Evolutionary conservation across 2,329 filamentous ascomycete genomes (phyloP), one percentile per base, ranked within the genome.

Genomic region (Stromatinia cepivora): DNA sequence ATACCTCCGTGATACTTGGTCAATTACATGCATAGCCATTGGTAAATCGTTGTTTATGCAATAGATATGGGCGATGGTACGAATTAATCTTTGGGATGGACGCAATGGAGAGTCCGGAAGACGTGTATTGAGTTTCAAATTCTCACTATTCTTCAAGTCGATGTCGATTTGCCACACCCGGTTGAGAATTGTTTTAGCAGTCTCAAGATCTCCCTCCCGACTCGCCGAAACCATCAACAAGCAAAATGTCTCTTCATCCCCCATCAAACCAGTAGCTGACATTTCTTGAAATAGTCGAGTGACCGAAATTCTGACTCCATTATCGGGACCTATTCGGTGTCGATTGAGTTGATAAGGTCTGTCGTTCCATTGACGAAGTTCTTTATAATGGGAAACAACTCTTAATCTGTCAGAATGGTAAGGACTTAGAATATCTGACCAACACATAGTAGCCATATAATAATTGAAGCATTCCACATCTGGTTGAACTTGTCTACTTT

Each of bases 41-140:
- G 82, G 77, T 5, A 93, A 82, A 67, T 89, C 83, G 61, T 86
- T 88, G 78, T 90, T 92, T 71, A 83, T 84, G n/a, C 90, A 86
- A 72, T 90, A 91, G 1, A 84, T 82, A 76, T 92, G 88, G 8
- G 90, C 89, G n/a, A 94, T 80, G 11, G 89, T 85, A 67, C 86
- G 82, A 31, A 94, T 82, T 0, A 94, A 81, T 2, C 81, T 80
- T 10, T 78, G 72, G 0, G 85, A 87, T 2, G 92, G 92, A 64
- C 82, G 81, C 45, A 90, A 78, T 10, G 86, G 84, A 1, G 86
- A 89, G 39, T 82, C 81, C 0, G 73, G 75, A 0, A 81, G 75
- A 8, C 74, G 42, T 76, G 81, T n/a, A 81, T 79, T 22, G 77
- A 80, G 39, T 70, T 10, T 70, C 25, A 13, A 70, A 0, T 76